A percentile compares a stretch with the other conserved stretches of the same genome.
phyloP scores from a whole-genome alignment of 129 eudicot species.

The Lactuca sativa region DNA sequence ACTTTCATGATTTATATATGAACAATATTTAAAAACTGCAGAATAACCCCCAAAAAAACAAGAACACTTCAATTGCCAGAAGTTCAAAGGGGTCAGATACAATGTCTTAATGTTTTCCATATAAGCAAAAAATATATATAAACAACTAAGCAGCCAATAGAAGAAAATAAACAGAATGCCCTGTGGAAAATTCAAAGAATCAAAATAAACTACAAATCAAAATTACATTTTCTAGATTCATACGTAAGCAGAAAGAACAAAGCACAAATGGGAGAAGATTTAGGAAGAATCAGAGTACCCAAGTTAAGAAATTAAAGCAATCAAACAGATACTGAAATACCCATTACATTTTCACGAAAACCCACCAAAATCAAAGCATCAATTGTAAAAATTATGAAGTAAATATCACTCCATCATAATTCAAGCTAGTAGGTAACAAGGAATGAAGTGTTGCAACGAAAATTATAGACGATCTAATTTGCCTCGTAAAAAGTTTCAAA shows the following conservation, averaged over 20 bases:
- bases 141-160: constrained; percentile 8
- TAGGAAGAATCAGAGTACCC: not conserved
- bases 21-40: no score
- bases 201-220: constrained; percentile 24
- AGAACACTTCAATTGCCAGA: not conserved
- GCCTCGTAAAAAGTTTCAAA: not conserved
- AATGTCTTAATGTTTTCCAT: constrained; percentile 15
- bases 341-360: constrained; percentile 18
- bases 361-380: constrained; percentile 14
- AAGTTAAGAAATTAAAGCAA: constrained; percentile 1
- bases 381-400: not conserved
- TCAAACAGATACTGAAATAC: not conserved
- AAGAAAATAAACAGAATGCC: constrained; percentile 28
- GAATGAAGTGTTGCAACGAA: not conserved
- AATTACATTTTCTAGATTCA: not conserved
- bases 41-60: no score
- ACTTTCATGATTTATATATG: not conserved
- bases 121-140: not conserved
- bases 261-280: not conserved
- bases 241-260: not conserved
- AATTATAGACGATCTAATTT: not conserved
- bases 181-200: constrained; percentile 3
- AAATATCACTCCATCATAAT: not conserved
- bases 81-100: constrained; percentile 1
- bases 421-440: not conserved